These are phyloP conservation scores for Anthracocystis panici-leucophaei DNA, from an alignment of 1,284 basidiomycete genomes.

Conservation along the genomic window DNA sequence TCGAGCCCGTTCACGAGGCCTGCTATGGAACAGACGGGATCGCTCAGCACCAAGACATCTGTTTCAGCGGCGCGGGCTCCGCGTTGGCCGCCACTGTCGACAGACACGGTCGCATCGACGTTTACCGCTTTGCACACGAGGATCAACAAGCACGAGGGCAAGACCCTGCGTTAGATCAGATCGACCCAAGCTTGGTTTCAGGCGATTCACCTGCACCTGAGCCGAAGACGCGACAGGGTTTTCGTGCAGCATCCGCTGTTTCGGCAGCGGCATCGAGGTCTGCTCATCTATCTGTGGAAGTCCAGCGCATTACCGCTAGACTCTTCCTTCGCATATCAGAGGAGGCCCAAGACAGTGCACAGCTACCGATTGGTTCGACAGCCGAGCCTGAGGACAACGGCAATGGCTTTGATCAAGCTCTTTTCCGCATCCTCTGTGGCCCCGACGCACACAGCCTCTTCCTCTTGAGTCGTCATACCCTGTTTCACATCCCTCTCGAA, in stretches of 20 bases:
- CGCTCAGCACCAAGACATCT: conserved; percentile 31
- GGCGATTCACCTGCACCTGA: neutral
- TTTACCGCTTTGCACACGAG: conserved; percentile 1
- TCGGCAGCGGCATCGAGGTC: neutral
- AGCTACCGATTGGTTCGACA: neutral
- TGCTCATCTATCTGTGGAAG: neutral
- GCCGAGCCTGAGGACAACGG: neutral
- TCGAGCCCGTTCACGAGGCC: conserved; percentile 12
- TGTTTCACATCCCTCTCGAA: conserved; percentile 6
- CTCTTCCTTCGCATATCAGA: neutral
- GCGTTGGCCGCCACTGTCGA: conserved; percentile 18
- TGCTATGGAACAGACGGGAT: conserved; percentile 10
- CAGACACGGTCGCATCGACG: conserved; percentile 21
- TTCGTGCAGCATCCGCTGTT: neutral
- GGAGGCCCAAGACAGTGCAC: neutral
- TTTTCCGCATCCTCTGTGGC: conserved; percentile 18
- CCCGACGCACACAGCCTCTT: conserved; percentile 5
- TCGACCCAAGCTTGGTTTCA: neutral
- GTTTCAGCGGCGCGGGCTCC: conserved; percentile 11
- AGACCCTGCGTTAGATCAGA: neutral
- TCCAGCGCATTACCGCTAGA: neutral
- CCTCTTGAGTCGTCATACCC: conserved; percentile 15
- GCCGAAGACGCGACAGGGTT: neutral
- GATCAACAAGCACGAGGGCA: neutral
- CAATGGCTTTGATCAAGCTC: neutral